Evolutionary conservation across 306 rosid species (phyloP).

Genomic region (Myrica gale): DNA sequence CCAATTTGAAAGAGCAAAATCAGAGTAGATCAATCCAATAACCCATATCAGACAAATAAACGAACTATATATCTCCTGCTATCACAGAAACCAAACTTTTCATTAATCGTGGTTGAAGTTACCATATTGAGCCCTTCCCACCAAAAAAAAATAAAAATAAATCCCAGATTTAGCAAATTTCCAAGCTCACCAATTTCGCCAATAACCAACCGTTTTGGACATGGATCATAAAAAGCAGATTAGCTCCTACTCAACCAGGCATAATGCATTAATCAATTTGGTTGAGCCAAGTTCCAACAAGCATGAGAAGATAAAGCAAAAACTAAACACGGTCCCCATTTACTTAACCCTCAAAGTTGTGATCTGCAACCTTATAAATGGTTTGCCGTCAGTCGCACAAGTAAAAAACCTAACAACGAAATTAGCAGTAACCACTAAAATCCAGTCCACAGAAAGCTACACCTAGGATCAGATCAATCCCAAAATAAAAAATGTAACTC

Average conservation of each 20-base stretch:
- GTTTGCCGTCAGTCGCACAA: neutral
- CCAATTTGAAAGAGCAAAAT: neutral
- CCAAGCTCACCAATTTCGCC: neutral
- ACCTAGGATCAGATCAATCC: conserved; percentile 8
- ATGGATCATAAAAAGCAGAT: neutral
- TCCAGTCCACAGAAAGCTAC: neutral
- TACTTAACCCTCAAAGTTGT: neutral
- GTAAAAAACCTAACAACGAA: neutral
- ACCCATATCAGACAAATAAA: neutral
- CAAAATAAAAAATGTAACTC: neutral
- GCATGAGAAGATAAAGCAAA: neutral
- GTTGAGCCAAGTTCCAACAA: neutral
- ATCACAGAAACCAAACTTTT: neutral
- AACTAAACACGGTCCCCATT: neutral
- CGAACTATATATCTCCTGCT: conserved; percentile 5
- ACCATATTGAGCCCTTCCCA: neutral
- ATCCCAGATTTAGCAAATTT: neutral
- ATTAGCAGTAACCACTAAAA: neutral
- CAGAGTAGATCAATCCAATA: neutral
- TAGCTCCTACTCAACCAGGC: neutral
- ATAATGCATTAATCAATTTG: neutral
- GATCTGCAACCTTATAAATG: neutral
- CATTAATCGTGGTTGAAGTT: neutral
- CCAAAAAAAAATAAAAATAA: neutral
- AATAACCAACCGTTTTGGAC: neutral